phyloP scores from a whole-genome alignment of 345 rosid species.

The Aegle marmelos region DNA sequence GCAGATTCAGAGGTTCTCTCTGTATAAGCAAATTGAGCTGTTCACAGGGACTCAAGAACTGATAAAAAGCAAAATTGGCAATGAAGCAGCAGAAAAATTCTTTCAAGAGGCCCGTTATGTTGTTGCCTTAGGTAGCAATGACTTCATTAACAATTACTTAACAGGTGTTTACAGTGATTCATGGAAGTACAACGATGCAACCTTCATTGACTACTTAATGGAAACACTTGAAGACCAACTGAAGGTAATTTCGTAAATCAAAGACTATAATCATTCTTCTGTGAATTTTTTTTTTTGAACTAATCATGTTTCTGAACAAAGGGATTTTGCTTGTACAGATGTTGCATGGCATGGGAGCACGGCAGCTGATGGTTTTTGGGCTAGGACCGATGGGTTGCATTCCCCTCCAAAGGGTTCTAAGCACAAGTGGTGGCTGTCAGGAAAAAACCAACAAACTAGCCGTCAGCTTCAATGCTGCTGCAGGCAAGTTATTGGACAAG shows the following conservation, averaged over 20 bases:
- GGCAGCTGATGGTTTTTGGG: constrained; percentile 80
- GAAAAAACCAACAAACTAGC: constrained; percentile 71
- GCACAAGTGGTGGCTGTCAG: constrained; percentile 63
- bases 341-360: constrained; percentile 66
- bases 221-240: constrained; percentile 72
- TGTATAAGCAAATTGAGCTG: constrained; percentile 79
- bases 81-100: constrained; percentile 55
- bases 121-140: constrained; percentile 93
- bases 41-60: constrained; percentile 64
- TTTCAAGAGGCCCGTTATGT: constrained; percentile 65
- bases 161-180: constrained; percentile 89
- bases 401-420: constrained; percentile 88
- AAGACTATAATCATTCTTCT: neutral
- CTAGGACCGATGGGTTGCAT: constrained; percentile 99
- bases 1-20: constrained; percentile 78
- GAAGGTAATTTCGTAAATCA: constrained; percentile 26
- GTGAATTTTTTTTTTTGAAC: neutral
- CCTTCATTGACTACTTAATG: constrained; percentile 61
- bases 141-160: constrained; percentile 95
- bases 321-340: constrained; percentile 22
- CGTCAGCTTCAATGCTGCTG: constrained; percentile 56
- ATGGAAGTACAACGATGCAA: constrained; percentile 77
- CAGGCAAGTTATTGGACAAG: constrained; percentile 37
- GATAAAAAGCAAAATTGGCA: constrained; percentile 50
- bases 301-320: neutral